Evolutionary conservation across 768 basidiomycete genomes (phyloP).

Genomic region (Trametes cingulata): DNA sequence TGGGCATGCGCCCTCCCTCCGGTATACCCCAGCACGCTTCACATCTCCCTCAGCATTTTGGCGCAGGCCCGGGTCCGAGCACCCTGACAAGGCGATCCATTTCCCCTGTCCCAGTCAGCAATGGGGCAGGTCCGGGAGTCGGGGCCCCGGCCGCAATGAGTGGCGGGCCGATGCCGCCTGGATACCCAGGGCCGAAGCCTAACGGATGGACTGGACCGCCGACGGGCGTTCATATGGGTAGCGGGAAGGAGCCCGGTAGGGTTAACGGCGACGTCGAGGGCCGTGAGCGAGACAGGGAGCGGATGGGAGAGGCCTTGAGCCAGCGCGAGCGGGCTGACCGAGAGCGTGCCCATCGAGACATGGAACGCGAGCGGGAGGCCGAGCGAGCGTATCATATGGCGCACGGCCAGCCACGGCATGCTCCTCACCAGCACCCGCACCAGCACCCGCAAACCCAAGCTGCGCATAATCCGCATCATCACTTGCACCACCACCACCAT

Average conservation of each 20-base stretch:
- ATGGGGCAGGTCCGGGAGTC: slow-evolving; percentile 15
- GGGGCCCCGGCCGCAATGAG: slow-evolving; percentile 13
- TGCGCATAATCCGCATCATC: slow-evolving; percentile 27
- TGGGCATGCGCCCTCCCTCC: slow-evolving; percentile 20
- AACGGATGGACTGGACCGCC: slow-evolving; percentile 24
- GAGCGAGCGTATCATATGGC: slow-evolving; percentile 18
- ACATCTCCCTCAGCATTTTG: slow-evolving; percentile 10
- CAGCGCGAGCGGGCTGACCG: slow-evolving; percentile 20
- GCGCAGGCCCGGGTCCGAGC: slow-evolving; percentile 12
- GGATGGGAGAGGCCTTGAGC: slow-evolving; percentile 15
- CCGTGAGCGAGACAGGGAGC: slow-evolving; percentile 25
- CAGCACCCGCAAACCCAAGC: slow-evolving; percentile 21
- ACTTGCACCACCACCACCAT: slow-evolving; percentile 37
- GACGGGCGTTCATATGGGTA: slow-evolving; percentile 2
- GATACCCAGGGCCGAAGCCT: slow-evolving; percentile 15
- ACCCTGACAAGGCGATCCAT: slow-evolving; percentile 30
- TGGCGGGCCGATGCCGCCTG: slow-evolving; percentile 17
- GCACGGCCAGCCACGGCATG: slow-evolving; percentile 19
- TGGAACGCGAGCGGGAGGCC: slow-evolving; percentile 28
- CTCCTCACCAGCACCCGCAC: slow-evolving; percentile 19
- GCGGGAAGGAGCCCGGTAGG: slow-evolving; percentile 20
- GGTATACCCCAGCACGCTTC: slow-evolving; percentile 22
- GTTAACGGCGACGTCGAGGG: slow-evolving; percentile 21
- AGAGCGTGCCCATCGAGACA: slow-evolving; percentile 25
- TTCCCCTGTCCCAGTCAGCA: slow-evolving; percentile 28